Evolutionary conservation across 441 rosid genomes (phyloP).

Genomic region (Aquilaria agallochum): DNA sequence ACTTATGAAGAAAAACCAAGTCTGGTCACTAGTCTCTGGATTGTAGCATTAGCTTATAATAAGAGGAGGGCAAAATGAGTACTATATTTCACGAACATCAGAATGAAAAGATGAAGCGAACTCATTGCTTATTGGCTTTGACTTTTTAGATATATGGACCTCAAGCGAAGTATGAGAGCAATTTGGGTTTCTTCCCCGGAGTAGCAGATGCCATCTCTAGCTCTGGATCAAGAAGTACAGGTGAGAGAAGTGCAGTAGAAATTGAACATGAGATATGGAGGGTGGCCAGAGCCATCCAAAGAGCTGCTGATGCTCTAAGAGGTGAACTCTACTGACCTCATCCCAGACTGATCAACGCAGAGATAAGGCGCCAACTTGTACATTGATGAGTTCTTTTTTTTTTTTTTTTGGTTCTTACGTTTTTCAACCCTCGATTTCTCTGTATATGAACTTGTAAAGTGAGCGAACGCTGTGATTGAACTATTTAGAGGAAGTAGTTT

Average conservation of each 20-base stretch:
- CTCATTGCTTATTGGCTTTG: too few relatives aligned
- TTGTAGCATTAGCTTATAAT: too few relatives aligned
- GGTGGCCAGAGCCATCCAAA: slow-evolving; percentile 72
- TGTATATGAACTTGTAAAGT: too few relatives aligned
- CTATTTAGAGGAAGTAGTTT: too few relatives aligned
- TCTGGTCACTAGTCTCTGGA: neutral
- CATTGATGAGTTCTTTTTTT: neutral
- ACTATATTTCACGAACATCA: too few relatives aligned
- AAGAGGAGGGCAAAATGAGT: too few relatives aligned
- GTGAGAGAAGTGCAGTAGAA: slow-evolving; percentile 21
- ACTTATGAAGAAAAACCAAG: neutral
- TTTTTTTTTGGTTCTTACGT: neutral
- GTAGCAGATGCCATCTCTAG: slow-evolving; percentile 62
- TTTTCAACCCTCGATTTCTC: too few relatives aligned
- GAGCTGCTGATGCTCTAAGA: slow-evolving; percentile 67
- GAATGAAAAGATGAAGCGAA: too few relatives aligned
- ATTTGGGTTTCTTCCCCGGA: slow-evolving; percentile 71
- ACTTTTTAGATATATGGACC: slow-evolving; percentile 75
- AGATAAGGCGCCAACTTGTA: slow-evolving; percentile 7
- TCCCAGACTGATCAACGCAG: neutral
- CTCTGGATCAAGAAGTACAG: slow-evolving; percentile 11
- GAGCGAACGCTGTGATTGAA: too few relatives aligned
- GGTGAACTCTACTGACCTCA: slow-evolving; percentile 44
- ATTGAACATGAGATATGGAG: slow-evolving; percentile 86
- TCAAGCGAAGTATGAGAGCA: slow-evolving; percentile 40